These are phyloP conservation scores for Kalanchoe fedtschenkoi DNA, from an alignment of 164 flowering plant genomes.

Conservation along the genomic window DNA sequence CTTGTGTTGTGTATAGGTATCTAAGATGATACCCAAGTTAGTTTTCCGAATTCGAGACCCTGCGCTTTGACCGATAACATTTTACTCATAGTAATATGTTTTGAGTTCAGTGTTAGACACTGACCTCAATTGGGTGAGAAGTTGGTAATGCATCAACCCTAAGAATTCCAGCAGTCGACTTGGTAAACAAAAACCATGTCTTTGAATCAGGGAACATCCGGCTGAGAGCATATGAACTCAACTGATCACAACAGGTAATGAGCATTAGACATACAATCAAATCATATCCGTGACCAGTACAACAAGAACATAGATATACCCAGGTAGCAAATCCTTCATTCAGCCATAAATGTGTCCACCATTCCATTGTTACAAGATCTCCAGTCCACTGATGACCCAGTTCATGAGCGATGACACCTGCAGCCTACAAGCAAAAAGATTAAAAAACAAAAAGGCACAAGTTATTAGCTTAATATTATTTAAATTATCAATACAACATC, in stretches of 20 bases:
- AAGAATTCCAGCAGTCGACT: neutral
- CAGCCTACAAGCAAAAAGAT: neutral
- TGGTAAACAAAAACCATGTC: neutral
- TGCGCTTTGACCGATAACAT: neutral
- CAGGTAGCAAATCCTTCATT: constrained; percentile 4
- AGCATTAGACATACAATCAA: neutral
- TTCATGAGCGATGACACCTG: constrained; percentile 2
- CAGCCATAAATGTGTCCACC: constrained; percentile 4
- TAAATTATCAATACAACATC: neutral
- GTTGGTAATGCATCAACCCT: neutral
- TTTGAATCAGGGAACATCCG: constrained; percentile 4
- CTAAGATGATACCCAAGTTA: neutral
- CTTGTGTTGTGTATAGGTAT: neutral
- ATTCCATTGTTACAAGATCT: neutral
- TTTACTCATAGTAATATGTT: neutral
- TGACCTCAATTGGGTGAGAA: constrained; percentile 8
- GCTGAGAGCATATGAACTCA: neutral
- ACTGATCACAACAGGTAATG: neutral
- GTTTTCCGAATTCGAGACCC: neutral
- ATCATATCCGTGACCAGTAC: neutral
- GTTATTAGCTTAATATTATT: neutral
- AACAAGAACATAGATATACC: neutral
- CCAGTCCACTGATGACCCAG: constrained; percentile 1
- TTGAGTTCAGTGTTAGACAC: neutral
- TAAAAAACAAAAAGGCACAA: neutral